Base-by-base conservation (phyloP, 495 filamentous ascomycete species). In the Xanthoparmelia taractica region DNA sequence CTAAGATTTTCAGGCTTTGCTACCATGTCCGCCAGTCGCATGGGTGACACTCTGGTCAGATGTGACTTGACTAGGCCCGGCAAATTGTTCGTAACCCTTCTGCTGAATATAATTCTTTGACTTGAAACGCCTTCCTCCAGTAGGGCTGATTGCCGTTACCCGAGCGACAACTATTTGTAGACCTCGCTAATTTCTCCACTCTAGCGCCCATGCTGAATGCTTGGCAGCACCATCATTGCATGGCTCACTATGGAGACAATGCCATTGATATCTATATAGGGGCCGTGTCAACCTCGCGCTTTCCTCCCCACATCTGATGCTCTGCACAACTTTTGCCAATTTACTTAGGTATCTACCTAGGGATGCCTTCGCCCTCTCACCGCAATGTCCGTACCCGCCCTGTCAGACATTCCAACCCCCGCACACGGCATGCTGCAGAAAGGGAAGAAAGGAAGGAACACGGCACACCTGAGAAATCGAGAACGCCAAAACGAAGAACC, bases 371-470 rank as follows among this genome's bases (percentile, higher is more conserved):
- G 11, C 63, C 47, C 34, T 40, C 33, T 31, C 43, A 29, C 47
- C 58, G 58, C 33, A 50, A 60, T 11, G 20, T 23, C 23, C 55
- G 12, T 20, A 36, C 55, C 13, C 56, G 40, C 11, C 62, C 66
- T 17, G 18, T 43, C n/a, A 13, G 47, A 0, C 43, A 58, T 13
- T 58, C 66, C 11, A 65, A 61, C 12, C 25, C 62, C 38, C 66
- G 66, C 8, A 65, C 63, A 33, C 58, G 66, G 8, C 54, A 67
- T 20, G 58, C 66, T 33, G 55, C 58, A 0, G 66, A 67, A 20
- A 38, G 66, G 36, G 66, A 67, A 41, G 50, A 58, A 15, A 45
- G 66, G 13, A 67, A 67, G 36, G 66, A 64, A 43, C 57, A 57
- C 25, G 66, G 66, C 0, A 67, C 66, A 20, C 66, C 66, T 11